A percentile compares a stretch with the other conserved stretches of the same genome.
These are phyloP conservation scores for Streptanthus diversifolius DNA, from an alignment of 345 rosid genomes.

Conservation along the genomic window DNA sequence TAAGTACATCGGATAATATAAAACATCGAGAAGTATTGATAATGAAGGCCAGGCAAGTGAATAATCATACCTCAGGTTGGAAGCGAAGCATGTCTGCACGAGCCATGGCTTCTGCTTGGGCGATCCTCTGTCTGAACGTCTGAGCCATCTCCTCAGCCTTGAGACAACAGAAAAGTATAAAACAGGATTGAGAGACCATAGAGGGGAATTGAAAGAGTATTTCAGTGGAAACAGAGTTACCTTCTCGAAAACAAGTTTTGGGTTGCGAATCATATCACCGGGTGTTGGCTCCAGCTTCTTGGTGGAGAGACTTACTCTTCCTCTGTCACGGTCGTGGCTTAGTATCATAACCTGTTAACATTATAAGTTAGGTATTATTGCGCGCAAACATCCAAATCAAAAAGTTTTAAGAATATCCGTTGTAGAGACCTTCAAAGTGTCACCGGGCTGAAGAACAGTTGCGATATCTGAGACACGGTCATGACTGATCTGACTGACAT, in stretches of 20 bases:
- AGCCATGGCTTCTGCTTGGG: conserved; percentile 99
- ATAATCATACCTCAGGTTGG: conserved; percentile 79
- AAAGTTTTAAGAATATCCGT: not conserved
- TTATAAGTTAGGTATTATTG: conserved; percentile 3
- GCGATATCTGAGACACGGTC: conserved; percentile 91
- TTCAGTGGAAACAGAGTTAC: conserved; percentile 33
- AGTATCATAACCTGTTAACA: conserved; percentile 78
- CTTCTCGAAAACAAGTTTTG: conserved; percentile 97
- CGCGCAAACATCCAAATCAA: not conserved
- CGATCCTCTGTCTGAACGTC: conserved; percentile 95
- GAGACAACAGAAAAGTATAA: conserved; percentile 4
- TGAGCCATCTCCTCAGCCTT: conserved; percentile 99
- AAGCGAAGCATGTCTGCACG: conserved; percentile 97
- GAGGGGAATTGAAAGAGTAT: not conserved
- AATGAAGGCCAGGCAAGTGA: not conserved
- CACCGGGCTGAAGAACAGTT: conserved; percentile 98
- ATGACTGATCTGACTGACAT: conserved; percentile 97
- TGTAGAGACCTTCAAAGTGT: conserved; percentile 63
- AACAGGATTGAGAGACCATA: not conserved
- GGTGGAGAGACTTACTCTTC: conserved; percentile 94
- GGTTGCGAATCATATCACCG: conserved; percentile 97
- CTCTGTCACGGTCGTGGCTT: conserved; percentile 97
- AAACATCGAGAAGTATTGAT: not conserved
- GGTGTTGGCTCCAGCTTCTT: conserved; percentile 98
- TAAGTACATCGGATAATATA: not conserved